Evolutionary conservation across 176 grass and related monocot species (phyloP).

Genomic region (Neostapfia colusana): DNA sequence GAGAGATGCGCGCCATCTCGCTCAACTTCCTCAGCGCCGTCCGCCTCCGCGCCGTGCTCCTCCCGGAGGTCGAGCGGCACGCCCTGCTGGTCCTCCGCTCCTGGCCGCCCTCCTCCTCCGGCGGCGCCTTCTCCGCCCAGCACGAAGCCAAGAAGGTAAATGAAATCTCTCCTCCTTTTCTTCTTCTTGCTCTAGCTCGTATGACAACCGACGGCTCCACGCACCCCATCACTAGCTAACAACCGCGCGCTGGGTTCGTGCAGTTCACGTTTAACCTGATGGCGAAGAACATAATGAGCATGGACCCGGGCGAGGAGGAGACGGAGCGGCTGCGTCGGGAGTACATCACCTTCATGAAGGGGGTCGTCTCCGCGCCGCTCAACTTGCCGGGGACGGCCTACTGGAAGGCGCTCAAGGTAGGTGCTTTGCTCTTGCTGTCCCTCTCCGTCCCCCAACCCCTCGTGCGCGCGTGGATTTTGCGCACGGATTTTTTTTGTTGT

Average conservation of each 20-base stretch:
- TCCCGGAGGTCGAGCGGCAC: conserved; percentile 86
- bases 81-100: conserved; percentile 60
- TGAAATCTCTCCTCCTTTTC: not conserved
- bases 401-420: conserved; percentile 88
- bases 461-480: conserved; percentile 11
- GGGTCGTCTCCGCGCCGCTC: conserved; percentile 79
- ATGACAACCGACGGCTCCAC: no score
- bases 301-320: conserved; percentile 73
- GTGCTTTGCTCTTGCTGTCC: not conserved
- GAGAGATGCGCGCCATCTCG: conserved; percentile 79
- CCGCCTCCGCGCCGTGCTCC: conserved; percentile 66
- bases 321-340: conserved; percentile 76
- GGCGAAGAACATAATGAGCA: conserved; percentile 98
- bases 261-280: conserved; percentile 99
- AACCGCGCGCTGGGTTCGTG: not conserved
- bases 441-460: not conserved
- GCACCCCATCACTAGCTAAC: not conserved
- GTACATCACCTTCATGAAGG: conserved; percentile 99
- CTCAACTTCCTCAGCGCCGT: conserved; percentile 89
- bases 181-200: not conserved
- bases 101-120: conserved; percentile 29
- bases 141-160: conserved; percentile 87
- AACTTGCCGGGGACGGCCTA: conserved; percentile 94
- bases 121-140: conserved; percentile 65
- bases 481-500: not conserved